A percentile compares a stretch with the other conserved stretches of the same genome.
Evolutionary conservation across 108 stramenopile genomes (phyloP).

Genomic region (Pseudonitzschia delicatissima): DNA sequence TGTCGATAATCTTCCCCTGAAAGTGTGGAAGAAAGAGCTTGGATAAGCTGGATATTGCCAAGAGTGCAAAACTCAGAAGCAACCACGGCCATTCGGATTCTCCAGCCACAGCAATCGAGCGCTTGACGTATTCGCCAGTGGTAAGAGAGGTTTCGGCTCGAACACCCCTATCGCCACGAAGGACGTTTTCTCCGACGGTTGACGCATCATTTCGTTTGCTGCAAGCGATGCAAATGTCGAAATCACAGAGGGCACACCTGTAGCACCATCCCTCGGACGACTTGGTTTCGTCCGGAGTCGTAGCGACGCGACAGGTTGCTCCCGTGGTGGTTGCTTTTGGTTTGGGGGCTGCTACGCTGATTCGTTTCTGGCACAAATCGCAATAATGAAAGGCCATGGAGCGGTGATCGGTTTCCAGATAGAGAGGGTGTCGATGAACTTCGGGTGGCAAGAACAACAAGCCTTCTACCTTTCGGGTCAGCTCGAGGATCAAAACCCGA

Average conservation of each 20-base stretch:
- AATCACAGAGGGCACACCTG: constrained; percentile 54
- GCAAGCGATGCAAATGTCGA: constrained; percentile 48
- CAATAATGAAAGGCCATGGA: constrained; percentile 42
- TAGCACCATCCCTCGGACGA: constrained; percentile 25
- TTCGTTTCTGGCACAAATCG: constrained; percentile 38
- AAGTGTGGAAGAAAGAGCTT: constrained; percentile 44
- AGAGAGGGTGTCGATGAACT: constrained; percentile 42
- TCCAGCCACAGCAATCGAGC: constrained; percentile 37
- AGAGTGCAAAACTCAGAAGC: constrained; percentile 25
- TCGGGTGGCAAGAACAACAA: constrained; percentile 30
- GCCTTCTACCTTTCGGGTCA: constrained; percentile 34
- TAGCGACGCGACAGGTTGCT: not conserved
- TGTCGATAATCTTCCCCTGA: constrained; percentile 50
- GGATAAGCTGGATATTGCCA: constrained; percentile 28
- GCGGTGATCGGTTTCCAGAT: constrained; percentile 15
- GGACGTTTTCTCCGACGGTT: constrained; percentile 42
- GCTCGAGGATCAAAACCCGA: constrained; percentile 32
- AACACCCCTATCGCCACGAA: constrained; percentile 45
- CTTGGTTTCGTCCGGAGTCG: not conserved
- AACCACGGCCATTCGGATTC: constrained; percentile 32
- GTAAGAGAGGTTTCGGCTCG: constrained; percentile 30
- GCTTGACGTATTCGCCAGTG: constrained; percentile 31
- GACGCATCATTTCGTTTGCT: constrained; percentile 33
- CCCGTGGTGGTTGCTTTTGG: not conserved
- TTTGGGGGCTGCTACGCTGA: not conserved